Conservation (phyloP, 78 protist species). For the Dictyostelium brefeldianum region DNA sequence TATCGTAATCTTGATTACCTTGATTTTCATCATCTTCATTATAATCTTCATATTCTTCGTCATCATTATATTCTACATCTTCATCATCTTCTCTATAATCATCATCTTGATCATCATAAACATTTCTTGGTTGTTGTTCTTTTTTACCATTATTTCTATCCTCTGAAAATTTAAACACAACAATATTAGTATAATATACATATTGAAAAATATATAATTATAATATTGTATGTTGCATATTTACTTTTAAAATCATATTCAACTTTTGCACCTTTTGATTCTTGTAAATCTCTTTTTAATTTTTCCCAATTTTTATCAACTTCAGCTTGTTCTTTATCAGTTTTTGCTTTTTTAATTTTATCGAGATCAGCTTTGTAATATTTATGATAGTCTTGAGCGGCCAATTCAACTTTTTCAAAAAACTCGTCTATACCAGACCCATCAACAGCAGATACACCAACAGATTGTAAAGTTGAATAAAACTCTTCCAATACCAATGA, state of each 20-base stretch:
- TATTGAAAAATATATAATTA: not conserved
- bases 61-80: not conserved
- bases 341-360: conserved; percentile 22
- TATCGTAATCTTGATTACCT: not conserved
- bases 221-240: not conserved
- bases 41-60: conserved; percentile 28
- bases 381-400: conserved; percentile 82
- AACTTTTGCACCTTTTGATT: conserved; percentile 82
- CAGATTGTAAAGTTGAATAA: conserved; percentile 77
- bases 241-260: conserved; percentile 66
- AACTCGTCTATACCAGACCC: conserved; percentile 92
- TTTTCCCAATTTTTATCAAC: conserved; percentile 57
- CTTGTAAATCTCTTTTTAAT: conserved; percentile 79
- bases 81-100: conserved; percentile 12
- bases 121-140: not conserved
- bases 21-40: conserved; percentile 11
- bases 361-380: conserved; percentile 80
- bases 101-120: conserved; percentile 45
- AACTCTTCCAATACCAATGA: conserved; percentile 95
- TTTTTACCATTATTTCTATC: not conserved
- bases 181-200: not conserved
- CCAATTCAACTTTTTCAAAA: conserved; percentile 73
- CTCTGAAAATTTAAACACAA: conserved; percentile 7
- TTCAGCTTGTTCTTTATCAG: conserved; percentile 37
- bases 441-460: conserved; percentile 91